phyloP scores from a whole-genome alignment of 2,329 filamentous ascomycete genomes.

The Sporothrix brunneoviolacea region DNA sequence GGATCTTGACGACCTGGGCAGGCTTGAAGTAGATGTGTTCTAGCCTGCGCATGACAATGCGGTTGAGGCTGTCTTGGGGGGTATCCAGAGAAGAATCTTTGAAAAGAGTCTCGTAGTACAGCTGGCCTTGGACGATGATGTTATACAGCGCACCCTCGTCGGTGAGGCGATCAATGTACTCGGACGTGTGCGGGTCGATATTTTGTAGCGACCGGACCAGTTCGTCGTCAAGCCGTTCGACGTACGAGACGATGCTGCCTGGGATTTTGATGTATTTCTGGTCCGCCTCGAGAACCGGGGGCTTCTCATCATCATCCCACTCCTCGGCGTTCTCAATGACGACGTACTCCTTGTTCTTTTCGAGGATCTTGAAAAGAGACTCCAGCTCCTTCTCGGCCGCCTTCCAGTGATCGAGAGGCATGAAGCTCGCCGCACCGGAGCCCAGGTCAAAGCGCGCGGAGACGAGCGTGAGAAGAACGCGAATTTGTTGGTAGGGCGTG shows the following conservation, averaged over 20 bases:
- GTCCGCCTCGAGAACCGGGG: constrained; percentile 62
- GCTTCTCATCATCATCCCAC: constrained; percentile 98
- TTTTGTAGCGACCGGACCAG: constrained; percentile 93
- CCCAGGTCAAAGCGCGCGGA: constrained; percentile 93
- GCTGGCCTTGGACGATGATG: constrained; percentile 77
- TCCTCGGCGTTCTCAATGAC: constrained; percentile 91
- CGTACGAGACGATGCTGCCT: constrained; percentile 87
- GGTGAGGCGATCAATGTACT: constrained; percentile 91
- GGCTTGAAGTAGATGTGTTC: constrained; percentile 99
- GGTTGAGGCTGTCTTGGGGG: constrained; percentile 82
- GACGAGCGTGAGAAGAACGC: constrained; percentile 83
- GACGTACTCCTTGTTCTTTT: constrained; percentile 71
- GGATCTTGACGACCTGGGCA: constrained; percentile 81
- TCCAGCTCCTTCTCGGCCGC: constrained; percentile 80
- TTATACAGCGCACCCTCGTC: constrained; percentile 90
- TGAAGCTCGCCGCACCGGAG: constrained; percentile 67
- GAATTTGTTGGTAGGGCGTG: constrained; percentile 89
- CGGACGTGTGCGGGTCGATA: constrained; percentile 96
- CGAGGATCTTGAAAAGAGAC: constrained; percentile 69
- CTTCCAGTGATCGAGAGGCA: constrained; percentile 97
- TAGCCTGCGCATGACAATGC: constrained; percentile 84
- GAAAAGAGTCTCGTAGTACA: constrained; percentile 80
- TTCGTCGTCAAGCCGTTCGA: constrained; percentile 94
- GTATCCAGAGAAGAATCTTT: constrained; percentile 64
- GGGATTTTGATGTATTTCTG: constrained; percentile 85